Evolutionary conservation across 225 moss, liverwort and hornwort species (phyloP), one percentile per base, ranked within the genome.

Genomic region (Rhytidiadelphus loreus): DNA sequence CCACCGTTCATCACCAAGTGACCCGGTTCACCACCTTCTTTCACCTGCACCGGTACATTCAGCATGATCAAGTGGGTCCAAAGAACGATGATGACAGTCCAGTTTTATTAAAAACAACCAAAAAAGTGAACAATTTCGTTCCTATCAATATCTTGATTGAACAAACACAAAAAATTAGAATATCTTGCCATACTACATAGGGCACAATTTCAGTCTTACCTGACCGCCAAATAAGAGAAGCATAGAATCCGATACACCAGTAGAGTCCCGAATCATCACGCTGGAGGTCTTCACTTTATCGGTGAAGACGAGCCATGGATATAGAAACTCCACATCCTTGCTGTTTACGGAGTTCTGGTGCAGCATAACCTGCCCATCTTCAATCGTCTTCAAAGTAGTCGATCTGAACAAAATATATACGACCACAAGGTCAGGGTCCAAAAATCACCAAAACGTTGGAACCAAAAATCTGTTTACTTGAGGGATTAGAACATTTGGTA

Each of bases 341-440:
- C 94, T 92, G 62, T 98, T 98, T 87, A 98, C 95, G 30, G 98
- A 98, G 77, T 94, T 96, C 87, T 97, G 98, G 83, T 98, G 94
- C n/a, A 98, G 91, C 89, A 95, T 94, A 71, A 98, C 96, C 87
- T 97, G 98, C n/a, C 98, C 98, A 90, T 98, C 98, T 91, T 98
- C 98, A 85, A 97, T 95, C 19, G 98, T 98, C 88, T 98, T 98
- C 63, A 98, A 93, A 25, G 91, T 91, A 28, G 95, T 95, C 61
- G 98, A 98, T 90, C 95, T 95, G 59, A 60, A 56, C 83, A 75
- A 66, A 88, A 71, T 59, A 24, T 52, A 41, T 5, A 66, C 80
- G 15, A 60, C 43, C 32, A 61, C n/a, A 69, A 71, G 62, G 56
- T 88, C 50, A 89, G 83, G 48, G 28, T 89, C 62, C 57, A 70